phyloP scores from a whole-genome alignment of 176 grass and related monocot genomes.

The Carex pumila region DNA sequence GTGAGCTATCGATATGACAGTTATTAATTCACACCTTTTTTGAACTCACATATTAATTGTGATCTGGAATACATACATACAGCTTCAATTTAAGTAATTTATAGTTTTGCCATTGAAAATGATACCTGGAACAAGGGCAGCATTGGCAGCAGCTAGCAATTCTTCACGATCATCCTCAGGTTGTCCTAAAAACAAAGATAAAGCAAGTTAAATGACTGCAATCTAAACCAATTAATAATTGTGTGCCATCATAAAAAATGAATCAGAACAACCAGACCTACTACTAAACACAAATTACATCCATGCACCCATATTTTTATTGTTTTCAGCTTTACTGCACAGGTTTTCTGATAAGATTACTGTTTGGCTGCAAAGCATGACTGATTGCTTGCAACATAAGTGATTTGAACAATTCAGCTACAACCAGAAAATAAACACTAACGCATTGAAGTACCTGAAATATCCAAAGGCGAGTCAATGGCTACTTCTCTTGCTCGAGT shows the following conservation, averaged over 20 bases:
- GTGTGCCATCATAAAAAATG: background rate
- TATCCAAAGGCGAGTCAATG: conserved; percentile 43
- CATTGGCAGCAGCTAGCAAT: conserved; percentile 58
- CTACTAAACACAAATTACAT: background rate
- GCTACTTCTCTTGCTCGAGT: conserved; percentile 41
- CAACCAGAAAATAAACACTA: background rate
- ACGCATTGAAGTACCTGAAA: conserved; percentile 36
- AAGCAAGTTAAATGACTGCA: conserved; percentile 25
- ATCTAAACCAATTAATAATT: background rate
- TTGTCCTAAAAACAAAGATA: conserved; percentile 43
- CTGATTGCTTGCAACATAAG: background rate
- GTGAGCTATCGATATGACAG: background rate
- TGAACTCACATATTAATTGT: background rate
- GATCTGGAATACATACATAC: background rate
- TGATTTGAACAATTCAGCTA: conserved; percentile 11
- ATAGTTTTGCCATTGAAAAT: background rate
- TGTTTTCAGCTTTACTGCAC: conserved; percentile 15
- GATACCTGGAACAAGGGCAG: conserved; percentile 46
- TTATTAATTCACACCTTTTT: background rate
- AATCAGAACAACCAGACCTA: background rate
- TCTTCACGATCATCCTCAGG: conserved; percentile 59
- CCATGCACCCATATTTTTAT: background rate
- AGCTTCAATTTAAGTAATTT: conserved; percentile 23
- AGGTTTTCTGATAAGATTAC: conserved; percentile 5
- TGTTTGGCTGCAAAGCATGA: conserved; percentile 1